Evolutionary conservation across 768 basidiomycete genomes (phyloP).

Genomic region (Trametes cinnabarina): DNA sequence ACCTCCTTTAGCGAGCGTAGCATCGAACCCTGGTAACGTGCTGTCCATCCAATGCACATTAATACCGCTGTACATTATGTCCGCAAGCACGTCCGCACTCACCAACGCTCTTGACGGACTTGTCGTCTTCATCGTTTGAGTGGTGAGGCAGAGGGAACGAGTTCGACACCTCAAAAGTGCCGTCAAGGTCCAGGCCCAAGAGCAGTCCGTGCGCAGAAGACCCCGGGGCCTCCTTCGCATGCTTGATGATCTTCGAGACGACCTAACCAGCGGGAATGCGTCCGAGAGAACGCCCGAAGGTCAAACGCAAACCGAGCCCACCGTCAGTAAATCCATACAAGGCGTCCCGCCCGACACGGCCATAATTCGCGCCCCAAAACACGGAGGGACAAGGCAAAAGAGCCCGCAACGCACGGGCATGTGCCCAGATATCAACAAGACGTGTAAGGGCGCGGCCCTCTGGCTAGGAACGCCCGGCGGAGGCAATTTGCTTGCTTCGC

Average conservation of each 20-base stretch:
- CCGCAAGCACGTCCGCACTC: constrained; percentile 29
- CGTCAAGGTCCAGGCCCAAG: constrained; percentile 90
- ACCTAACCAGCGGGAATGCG: constrained; percentile 51
- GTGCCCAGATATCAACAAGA: neutral
- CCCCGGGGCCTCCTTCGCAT: constrained; percentile 74
- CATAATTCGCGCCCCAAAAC: constrained; percentile 8
- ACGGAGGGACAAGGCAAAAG: neutral
- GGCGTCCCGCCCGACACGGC: neutral
- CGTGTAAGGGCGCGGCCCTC: constrained; percentile 4
- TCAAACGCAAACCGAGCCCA: neutral
- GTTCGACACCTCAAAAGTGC: constrained; percentile 86
- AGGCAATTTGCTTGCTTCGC: constrained; percentile 4
- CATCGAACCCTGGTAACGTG: constrained; percentile 82
- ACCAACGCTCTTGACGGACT: constrained; percentile 75
- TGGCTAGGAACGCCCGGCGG: constrained; percentile 10
- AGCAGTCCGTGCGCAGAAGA: constrained; percentile 80
- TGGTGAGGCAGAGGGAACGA: constrained; percentile 82
- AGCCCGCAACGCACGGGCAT: constrained; percentile 2
- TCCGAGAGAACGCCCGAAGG: neutral
- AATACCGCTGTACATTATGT: constrained; percentile 14
- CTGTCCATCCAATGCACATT: constrained; percentile 34
- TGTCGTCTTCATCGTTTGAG: constrained; percentile 75
- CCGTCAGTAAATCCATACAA: neutral
- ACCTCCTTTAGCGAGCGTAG: constrained; percentile 87
- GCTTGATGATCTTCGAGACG: constrained; percentile 91